phyloP scores from a whole-genome alignment of 768 basidiomycete genomes.

The Leucocoprinus leucothites region DNA sequence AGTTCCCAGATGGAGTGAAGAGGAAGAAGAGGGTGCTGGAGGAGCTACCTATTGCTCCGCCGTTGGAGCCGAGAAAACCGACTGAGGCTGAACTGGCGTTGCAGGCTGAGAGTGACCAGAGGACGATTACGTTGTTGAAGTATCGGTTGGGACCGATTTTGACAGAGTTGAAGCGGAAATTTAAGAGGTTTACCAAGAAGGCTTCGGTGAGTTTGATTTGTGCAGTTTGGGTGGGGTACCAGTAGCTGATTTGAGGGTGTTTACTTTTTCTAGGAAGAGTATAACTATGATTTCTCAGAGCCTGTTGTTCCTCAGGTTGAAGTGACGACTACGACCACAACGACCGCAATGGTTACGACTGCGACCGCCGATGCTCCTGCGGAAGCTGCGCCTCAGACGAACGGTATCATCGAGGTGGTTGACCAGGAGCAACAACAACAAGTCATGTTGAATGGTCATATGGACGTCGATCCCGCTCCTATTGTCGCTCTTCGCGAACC shows the following conservation, averaged over 20 bases:
- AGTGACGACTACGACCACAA: conserved; percentile 19
- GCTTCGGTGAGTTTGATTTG: conserved; percentile 53
- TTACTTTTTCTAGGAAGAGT: conserved; percentile 75
- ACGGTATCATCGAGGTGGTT: conserved; percentile 43
- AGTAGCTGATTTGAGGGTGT: background rate
- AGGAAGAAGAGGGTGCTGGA: conserved; percentile 83
- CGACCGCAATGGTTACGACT: conserved; percentile 22
- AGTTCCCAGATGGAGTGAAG: conserved; percentile 87
- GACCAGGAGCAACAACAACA: conserved; percentile 32
- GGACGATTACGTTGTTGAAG: conserved; percentile 76
- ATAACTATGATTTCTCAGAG: conserved; percentile 44
- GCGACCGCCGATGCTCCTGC: conserved; percentile 19
- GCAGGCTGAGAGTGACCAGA: conserved; percentile 81
- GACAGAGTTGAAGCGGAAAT: conserved; percentile 87
- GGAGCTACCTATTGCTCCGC: conserved; percentile 83
- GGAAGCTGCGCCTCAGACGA: conserved; percentile 33
- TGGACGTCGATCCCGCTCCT: conserved; percentile 5
- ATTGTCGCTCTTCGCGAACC: conserved; percentile 32
- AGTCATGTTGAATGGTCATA: conserved; percentile 19
- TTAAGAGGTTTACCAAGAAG: conserved; percentile 82
- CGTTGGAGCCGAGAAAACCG: conserved; percentile 80
- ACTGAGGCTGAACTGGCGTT: conserved; percentile 77
- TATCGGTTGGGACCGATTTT: conserved; percentile 90
- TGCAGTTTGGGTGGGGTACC: background rate
- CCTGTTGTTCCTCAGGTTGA: conserved; percentile 12